Conservation (phyloP, 495 filamentous ascomycete species). For the Aspergillus conjunctus region DNA sequence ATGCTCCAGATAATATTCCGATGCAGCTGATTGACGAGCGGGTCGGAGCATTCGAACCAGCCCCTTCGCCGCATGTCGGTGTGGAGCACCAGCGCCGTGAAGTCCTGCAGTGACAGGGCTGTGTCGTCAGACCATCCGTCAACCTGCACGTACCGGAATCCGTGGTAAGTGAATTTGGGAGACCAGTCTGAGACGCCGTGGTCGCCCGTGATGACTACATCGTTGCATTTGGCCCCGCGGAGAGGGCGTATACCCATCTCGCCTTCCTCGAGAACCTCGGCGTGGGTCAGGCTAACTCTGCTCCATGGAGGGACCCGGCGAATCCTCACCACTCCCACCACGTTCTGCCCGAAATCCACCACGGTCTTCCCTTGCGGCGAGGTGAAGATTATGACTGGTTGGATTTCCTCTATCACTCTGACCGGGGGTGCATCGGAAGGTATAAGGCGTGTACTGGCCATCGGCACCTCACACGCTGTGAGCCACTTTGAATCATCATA, state of each 20-base stretch:
- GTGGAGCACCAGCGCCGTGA: slow-evolving; percentile 52
- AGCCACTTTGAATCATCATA: no score
- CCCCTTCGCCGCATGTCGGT: slow-evolving; percentile 54
- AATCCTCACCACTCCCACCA: slow-evolving; percentile 45
- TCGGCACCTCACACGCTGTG: not conserved
- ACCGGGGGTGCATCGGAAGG: not conserved
- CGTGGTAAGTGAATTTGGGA: slow-evolving; percentile 23
- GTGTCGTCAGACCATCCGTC: slow-evolving; percentile 42
- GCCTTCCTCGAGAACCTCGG: slow-evolving; percentile 53
- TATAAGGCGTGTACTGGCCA: not conserved
- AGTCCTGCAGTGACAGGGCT: slow-evolving; percentile 11
- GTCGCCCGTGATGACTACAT: slow-evolving; percentile 19
- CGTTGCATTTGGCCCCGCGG: slow-evolving; percentile 41
- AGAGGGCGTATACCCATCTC: slow-evolving; percentile 51
- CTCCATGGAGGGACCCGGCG: slow-evolving; percentile 33
- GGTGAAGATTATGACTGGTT: not conserved
- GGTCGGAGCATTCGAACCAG: slow-evolving; percentile 50
- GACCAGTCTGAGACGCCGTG: slow-evolving; percentile 19
- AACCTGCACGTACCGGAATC: slow-evolving; percentile 50
- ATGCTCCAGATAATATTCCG: slow-evolving; percentile 55
- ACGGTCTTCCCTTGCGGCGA: not conserved
- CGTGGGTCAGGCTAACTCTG: slow-evolving; percentile 36
- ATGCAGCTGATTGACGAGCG: slow-evolving; percentile 54
- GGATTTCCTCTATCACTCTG: not conserved
- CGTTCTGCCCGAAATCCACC: slow-evolving; percentile 56